Percentiles rank a stretch among this genome's conserved stretches.
Conservation (phyloP, 73 alveolate species). For the Symbiodinium pilosum region DNA sequence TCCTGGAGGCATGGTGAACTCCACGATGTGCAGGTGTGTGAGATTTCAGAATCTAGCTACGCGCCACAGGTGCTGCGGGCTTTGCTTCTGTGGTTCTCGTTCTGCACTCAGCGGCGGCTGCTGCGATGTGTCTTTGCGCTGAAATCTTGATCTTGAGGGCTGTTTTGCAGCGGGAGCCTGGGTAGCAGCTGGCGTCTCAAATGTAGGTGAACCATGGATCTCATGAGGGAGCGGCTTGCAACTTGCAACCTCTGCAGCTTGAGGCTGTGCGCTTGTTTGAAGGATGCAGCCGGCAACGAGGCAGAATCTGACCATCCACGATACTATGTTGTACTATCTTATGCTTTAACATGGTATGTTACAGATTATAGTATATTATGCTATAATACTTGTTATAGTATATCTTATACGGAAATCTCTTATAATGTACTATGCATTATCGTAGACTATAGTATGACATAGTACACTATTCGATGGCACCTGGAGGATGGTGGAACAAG, state of each 20-base stretch:
- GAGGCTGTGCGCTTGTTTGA: conserved; percentile 29
- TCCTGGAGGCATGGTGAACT: not conserved
- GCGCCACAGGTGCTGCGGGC: conserved; percentile 39
- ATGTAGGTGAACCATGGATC: not conserved
- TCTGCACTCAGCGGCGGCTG: not conserved
- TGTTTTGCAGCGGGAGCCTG: conserved; percentile 64
- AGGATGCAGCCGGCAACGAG: not conserved
- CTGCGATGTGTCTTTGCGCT: too few relatives aligned
- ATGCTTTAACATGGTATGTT: too few relatives aligned
- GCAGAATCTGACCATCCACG: not conserved
- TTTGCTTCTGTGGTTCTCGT: conserved; percentile 31
- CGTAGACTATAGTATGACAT: too few relatives aligned
- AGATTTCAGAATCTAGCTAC: not conserved
- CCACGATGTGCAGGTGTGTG: not conserved
- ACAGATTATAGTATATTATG: too few relatives aligned
- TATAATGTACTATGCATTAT: too few relatives aligned
- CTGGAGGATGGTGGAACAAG: conserved; percentile 47
- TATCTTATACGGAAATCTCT: too few relatives aligned
- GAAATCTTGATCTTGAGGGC: conserved; percentile 4
- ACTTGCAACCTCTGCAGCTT: not conserved
- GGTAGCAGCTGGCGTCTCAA: conserved; percentile 8
- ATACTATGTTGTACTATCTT: too few relatives aligned
- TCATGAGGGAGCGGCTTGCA: not conserved
- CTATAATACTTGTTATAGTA: too few relatives aligned
- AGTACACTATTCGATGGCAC: too few relatives aligned